Evolutionary conservation across 2,329 filamentous ascomycete species (phyloP).

Genomic region (Fonsecaea monophora): DNA sequence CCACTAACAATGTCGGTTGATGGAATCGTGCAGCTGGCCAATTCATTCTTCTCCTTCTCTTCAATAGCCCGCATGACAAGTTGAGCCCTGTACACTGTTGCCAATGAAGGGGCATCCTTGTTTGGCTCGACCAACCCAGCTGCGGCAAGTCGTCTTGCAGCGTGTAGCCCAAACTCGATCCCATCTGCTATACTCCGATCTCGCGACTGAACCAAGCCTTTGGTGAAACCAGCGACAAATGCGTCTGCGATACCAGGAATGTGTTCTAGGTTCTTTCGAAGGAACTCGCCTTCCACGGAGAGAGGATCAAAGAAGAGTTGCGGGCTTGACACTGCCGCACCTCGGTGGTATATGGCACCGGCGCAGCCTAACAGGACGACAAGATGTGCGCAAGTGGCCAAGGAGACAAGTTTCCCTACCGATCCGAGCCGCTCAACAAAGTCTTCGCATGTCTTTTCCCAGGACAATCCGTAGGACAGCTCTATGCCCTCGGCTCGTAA

Average conservation of each 20-base stretch:
- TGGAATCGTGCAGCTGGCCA: not conserved
- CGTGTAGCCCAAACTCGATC: not conserved
- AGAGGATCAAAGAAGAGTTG: constrained; percentile 10
- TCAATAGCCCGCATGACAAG: not conserved
- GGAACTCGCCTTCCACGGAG: not conserved
- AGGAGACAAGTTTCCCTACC: constrained; percentile 1
- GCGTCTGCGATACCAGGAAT: constrained; percentile 6
- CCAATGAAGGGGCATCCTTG: not conserved
- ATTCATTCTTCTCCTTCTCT: no score
- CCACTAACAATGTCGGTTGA: constrained; percentile 3
- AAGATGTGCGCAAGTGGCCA: constrained; percentile 13
- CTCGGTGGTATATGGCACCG: constrained; percentile 11
- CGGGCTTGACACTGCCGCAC: not conserved
- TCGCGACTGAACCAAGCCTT: no score
- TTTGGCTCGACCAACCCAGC: not conserved
- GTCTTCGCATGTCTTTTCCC: constrained; percentile 13
- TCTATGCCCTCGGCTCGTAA: constrained; percentile 7
- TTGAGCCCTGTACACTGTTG: no score
- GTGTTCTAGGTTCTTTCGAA: not conserved
- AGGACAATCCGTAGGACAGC: constrained; percentile 10
- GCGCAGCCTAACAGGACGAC: constrained; percentile 4
- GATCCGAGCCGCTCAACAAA: constrained; percentile 12
- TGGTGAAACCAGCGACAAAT: constrained; percentile 4
- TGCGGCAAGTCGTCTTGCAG: constrained; percentile 5
- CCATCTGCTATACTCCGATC: not conserved